phyloP scores from a whole-genome alignment of 192 early-diverging fungal species.

The Backusella circina region DNA sequence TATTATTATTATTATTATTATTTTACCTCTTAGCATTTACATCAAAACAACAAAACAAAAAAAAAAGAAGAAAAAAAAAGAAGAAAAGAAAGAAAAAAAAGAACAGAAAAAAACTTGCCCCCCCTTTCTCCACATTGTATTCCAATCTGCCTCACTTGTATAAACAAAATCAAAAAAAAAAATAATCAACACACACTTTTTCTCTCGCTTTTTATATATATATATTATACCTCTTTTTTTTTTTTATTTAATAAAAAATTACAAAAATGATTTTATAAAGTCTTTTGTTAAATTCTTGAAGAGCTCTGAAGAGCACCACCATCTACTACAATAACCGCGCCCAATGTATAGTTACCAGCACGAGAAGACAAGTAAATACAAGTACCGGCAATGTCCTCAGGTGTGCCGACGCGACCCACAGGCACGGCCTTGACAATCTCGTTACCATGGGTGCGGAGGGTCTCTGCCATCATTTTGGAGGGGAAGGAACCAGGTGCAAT shows the following conservation, averaged over 20 bases:
- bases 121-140: neutral
- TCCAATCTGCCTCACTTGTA: neutral
- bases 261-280: neutral
- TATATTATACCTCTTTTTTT: neutral
- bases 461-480: constrained; percentile 74
- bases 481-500: constrained; percentile 72
- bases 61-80: neutral
- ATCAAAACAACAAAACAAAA: neutral
- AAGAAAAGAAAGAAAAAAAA: neutral
- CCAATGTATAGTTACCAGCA: constrained; percentile 65
- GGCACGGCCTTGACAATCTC: constrained; percentile 55
- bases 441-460: constrained; percentile 47
- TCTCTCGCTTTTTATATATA: neutral
- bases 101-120: neutral
- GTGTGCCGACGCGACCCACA: constrained; percentile 71
- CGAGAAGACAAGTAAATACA: constrained; percentile 77
- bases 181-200: neutral
- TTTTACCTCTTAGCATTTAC: too few relatives aligned
- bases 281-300: constrained; percentile 14
- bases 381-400: constrained; percentile 86
- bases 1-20: too few relatives aligned
- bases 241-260: neutral
- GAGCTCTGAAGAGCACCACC: constrained; percentile 23
- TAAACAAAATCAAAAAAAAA: neutral
- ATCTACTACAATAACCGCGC: constrained; percentile 29